These are phyloP conservation scores for Trifolium subterraneum DNA, from an alignment of 306 rosid genomes.

Conservation along the genomic window DNA sequence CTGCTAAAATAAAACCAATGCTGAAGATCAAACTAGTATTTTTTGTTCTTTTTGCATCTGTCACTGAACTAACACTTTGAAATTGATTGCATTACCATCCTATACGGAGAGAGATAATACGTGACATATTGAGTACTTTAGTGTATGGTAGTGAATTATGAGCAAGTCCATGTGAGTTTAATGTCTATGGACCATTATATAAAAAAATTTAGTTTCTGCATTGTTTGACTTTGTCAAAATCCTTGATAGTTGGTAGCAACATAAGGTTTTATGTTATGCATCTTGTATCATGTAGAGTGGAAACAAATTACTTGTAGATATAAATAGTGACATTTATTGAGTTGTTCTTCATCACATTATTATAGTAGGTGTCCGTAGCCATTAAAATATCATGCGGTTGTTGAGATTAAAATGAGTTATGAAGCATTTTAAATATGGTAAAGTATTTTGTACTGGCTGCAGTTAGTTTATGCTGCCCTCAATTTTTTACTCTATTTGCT, in stretches of 20 bases:
- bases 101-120: not conserved
- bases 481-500: constrained; percentile 10
- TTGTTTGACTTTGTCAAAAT: not conserved
- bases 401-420: not conserved
- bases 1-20: constrained; percentile 9
- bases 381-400: not conserved
- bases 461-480: not conserved
- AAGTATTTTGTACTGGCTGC: too few relatives aligned
- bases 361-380: not conserved
- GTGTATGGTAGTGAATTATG: not conserved
- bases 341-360: not conserved
- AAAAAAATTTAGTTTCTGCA: not conserved
- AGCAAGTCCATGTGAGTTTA: too few relatives aligned
- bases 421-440: not conserved
- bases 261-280: not conserved
- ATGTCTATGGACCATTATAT: too few relatives aligned
- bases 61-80: not conserved
- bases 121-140: not conserved
- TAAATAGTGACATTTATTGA: not conserved
- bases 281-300: not conserved
- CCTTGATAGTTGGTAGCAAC: not conserved
- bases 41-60: constrained; percentile 2
- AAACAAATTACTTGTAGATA: not conserved
- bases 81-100: constrained; percentile 3
- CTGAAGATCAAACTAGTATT: not conserved